These are phyloP conservation scores for Penicillium decumbens DNA, from an alignment of 2,329 filamentous ascomycete species.

Conservation along the genomic window DNA sequence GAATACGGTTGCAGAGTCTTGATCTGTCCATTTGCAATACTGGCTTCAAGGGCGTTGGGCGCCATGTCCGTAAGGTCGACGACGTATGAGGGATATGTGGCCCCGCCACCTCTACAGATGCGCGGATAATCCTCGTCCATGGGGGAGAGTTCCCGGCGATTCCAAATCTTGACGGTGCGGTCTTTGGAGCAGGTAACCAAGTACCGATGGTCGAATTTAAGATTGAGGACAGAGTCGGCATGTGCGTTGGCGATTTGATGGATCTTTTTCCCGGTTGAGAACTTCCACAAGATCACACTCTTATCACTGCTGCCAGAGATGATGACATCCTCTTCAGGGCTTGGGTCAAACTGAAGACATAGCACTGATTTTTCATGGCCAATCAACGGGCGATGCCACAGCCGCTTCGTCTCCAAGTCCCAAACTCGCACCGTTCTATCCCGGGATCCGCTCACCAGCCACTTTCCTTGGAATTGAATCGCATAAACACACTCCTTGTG, in stretches of 20 bases:
- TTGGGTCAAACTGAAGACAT: slow-evolving; percentile 90
- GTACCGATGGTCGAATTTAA: slow-evolving; percentile 85
- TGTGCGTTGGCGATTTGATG: slow-evolving; percentile 74
- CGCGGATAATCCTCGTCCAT: slow-evolving; percentile 45
- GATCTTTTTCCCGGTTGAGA: slow-evolving; percentile 81
- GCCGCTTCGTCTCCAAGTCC: slow-evolving; percentile 75
- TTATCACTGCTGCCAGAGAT: slow-evolving; percentile 93
- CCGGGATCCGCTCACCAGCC: slow-evolving; percentile 86
- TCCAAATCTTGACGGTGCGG: slow-evolving; percentile 95
- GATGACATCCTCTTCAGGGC: slow-evolving; percentile 82
- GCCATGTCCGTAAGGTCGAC: slow-evolving; percentile 46
- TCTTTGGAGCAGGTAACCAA: slow-evolving; percentile 97
- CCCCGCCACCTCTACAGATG: slow-evolving; percentile 40
- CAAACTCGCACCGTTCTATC: slow-evolving; percentile 85
- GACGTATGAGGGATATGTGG: slow-evolving; percentile 52
- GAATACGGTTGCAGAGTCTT: slow-evolving; percentile 60
- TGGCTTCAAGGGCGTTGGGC: slow-evolving; percentile 41
- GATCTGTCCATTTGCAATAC: slow-evolving; percentile 40
- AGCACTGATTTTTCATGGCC: slow-evolving; percentile 84
- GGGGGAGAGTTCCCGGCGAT: slow-evolving; percentile 61
- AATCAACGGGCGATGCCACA: slow-evolving; percentile 66
- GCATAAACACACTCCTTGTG: slow-evolving; percentile 94
- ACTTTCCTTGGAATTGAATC: slow-evolving; percentile 79
- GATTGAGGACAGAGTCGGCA: slow-evolving; percentile 84
- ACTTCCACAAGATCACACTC: slow-evolving; percentile 84